Evolutionary conservation across 2,329 filamentous ascomycete species (phyloP).

Genomic region (Emergomyces orientalis): DNA sequence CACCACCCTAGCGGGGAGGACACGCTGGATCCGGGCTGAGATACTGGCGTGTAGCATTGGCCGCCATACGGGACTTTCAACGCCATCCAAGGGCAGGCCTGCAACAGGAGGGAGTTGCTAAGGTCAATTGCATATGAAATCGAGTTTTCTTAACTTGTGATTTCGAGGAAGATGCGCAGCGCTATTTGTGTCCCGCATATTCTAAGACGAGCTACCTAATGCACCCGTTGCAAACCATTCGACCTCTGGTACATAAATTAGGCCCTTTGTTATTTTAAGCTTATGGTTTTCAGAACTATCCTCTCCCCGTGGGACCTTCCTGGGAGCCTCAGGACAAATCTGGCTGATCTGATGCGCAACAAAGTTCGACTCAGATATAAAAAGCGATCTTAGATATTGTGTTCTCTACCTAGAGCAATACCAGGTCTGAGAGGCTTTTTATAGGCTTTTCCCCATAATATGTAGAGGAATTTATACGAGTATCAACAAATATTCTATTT

Average conservation of each 20-base stretch:
- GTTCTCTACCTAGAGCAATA: not conserved
- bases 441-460: not conserved
- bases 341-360: no score
- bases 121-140: not conserved
- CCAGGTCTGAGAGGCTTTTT: no score
- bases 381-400: not conserved
- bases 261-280: not conserved
- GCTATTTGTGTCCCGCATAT: no score
- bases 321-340: no score
- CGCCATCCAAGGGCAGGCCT: not conserved
- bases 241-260: not conserved
- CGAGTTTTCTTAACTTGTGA: not conserved
- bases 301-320: no score
- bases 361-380: no score
- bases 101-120: not conserved
- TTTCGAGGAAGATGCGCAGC: not conserved
- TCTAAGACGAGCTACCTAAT: not conserved
- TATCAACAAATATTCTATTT: not conserved
- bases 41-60: not conserved
- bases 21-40: not conserved
- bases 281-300: not conserved
- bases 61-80: not conserved
- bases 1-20: not conserved
- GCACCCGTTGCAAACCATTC: not conserved
- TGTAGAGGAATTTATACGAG: not conserved